These are phyloP conservation scores for Epithemia pelagica DNA, from an alignment of 108 stramenopile species.

Conservation along the genomic window DNA sequence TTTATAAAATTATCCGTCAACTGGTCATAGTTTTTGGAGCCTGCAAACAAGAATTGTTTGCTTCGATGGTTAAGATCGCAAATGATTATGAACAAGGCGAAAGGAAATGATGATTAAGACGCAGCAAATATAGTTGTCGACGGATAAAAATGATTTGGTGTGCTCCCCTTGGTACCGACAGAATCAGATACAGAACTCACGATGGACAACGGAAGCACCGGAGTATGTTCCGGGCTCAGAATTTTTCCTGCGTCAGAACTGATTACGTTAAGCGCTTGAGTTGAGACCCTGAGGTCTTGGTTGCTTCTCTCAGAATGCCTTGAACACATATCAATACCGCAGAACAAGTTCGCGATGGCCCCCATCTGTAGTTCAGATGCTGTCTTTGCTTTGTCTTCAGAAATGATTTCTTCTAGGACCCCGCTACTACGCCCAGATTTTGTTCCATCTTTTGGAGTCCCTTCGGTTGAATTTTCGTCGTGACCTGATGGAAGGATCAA, in stretches of 20 bases:
- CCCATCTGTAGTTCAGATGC: neutral
- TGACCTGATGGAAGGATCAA: neutral
- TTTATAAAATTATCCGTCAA: too few relatives aligned
- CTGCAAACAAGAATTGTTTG: too few relatives aligned
- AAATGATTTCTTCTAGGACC: neutral
- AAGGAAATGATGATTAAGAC: too few relatives aligned
- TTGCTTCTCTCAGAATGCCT: neutral
- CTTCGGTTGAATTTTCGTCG: neutral
- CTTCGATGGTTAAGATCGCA: too few relatives aligned
- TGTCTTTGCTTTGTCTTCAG: too few relatives aligned
- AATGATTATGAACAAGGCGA: too few relatives aligned
- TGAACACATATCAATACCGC: neutral
- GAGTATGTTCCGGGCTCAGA: neutral
- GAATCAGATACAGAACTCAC: neutral
- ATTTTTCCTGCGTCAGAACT: neutral
- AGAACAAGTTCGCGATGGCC: neutral
- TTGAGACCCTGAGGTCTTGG: neutral
- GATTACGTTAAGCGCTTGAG: neutral
- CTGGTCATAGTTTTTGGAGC: too few relatives aligned
- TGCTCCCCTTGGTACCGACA: neutral
- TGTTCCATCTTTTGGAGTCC: neutral
- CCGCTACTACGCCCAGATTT: neutral
- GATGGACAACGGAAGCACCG: neutral
- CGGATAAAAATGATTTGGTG: neutral
- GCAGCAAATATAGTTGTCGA: neutral